phyloP scores from a whole-genome alignment of 805 yeast genomes.

The Candida hungchunana region DNA sequence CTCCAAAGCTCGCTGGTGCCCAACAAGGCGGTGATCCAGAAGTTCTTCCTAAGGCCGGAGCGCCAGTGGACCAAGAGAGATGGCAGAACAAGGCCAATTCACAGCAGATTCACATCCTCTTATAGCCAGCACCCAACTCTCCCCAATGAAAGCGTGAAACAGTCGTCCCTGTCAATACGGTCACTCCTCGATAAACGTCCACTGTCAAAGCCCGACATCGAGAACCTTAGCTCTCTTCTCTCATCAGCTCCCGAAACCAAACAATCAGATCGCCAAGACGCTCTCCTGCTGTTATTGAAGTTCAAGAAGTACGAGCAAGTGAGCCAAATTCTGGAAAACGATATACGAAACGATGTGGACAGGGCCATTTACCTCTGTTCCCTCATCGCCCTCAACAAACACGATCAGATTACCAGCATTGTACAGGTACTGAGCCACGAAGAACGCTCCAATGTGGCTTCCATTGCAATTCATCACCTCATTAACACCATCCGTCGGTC shows the following conservation, averaged over 20 bases:
- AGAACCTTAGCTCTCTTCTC: constrained; percentile 3
- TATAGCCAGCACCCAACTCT: too few relatives aligned
- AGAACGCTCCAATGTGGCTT: neutral
- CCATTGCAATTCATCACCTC: constrained; percentile 4
- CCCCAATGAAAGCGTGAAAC: too few relatives aligned
- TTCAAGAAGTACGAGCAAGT: constrained; percentile 13
- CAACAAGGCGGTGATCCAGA: too few relatives aligned
- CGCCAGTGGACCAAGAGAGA: too few relatives aligned
- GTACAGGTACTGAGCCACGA: neutral
- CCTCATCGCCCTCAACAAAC: neutral
- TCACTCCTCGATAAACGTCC: neutral
- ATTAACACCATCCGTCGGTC: neutral
- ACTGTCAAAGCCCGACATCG: constrained; percentile 2
- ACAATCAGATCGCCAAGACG: constrained; percentile 5
- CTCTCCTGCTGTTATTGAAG: constrained; percentile 7
- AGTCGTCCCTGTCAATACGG: too few relatives aligned
- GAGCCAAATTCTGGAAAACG: constrained; percentile 3
- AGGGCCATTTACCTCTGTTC: neutral
- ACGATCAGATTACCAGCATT: neutral
- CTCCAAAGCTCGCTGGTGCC: too few relatives aligned
- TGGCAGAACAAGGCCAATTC: too few relatives aligned
- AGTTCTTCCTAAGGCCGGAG: too few relatives aligned
- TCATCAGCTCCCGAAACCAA: neutral
- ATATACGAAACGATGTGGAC: neutral
- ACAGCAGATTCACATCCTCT: too few relatives aligned